These are phyloP conservation scores for Penicillium paneum DNA, from an alignment of 2,329 filamentous ascomycete species.

Conservation along the genomic window DNA sequence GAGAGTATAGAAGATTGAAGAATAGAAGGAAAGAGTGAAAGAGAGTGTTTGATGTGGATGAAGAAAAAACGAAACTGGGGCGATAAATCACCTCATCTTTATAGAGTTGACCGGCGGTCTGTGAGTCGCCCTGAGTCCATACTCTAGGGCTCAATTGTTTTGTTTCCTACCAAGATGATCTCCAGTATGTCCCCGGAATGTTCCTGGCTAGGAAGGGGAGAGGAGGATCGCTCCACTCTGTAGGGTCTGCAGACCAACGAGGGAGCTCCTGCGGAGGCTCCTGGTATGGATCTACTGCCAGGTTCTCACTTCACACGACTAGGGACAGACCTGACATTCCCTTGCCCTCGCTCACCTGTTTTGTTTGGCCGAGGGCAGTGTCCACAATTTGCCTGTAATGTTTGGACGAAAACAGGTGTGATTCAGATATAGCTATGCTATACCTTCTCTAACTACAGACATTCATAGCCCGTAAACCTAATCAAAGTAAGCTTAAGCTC, in stretches of 20 bases:
- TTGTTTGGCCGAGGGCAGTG: neutral
- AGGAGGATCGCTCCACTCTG: constrained; percentile 16
- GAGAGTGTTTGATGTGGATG: constrained; percentile 32
- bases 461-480: neutral
- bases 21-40: constrained; percentile 26
- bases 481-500: constrained; percentile 4
- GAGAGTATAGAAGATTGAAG: constrained; percentile 11
- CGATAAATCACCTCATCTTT: constrained; percentile 28
- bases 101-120: constrained; percentile 31
- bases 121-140: constrained; percentile 11
- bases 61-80: constrained; percentile 21
- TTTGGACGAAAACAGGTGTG: neutral
- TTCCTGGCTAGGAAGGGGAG: constrained; percentile 25
- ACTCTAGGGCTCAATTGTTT: constrained; percentile 8
- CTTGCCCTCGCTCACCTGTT: neutral
- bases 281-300: constrained; percentile 29
- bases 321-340: constrained; percentile 14
- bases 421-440: neutral
- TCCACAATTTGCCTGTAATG: neutral
- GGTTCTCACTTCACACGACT: constrained; percentile 13
- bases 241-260: constrained; percentile 5
- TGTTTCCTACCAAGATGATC: constrained; percentile 4
- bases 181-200: constrained; percentile 30
- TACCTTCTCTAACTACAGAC: neutral
- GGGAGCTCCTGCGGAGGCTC: constrained; percentile 5